Base-by-base conservation (phyloP, 371 early-diverging fungal genomes). In the Zopfochytrium polystomum region DNA sequence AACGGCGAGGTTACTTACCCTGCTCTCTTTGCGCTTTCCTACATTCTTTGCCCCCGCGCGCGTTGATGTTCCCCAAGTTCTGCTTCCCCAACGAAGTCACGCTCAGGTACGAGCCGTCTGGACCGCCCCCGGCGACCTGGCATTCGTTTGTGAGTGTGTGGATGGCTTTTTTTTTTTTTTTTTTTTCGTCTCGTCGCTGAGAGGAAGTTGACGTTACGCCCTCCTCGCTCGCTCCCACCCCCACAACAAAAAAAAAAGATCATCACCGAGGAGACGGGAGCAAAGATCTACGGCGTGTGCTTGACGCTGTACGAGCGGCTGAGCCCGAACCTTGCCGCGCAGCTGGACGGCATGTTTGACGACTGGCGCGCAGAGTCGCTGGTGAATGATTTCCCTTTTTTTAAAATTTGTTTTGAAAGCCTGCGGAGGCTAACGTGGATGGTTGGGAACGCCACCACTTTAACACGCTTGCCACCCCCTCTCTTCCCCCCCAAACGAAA, bases 51-150 rank as follows among this genome's bases (percentile, higher is more conserved):
- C n/a, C 29, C 59, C 20, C 43, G 34, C 35, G 9, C 57, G 26
- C 7, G 18, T 38, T 0, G 30, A 20, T n/a, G n/a, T n/a, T n/a
- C n/a, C n/a, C n/a, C n/a, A 60, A 90, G 90, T 90, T 90, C 74
- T 89, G 88, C 56, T 90, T 89, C 68, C 91, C 91, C 13, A 82
- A 78, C 65, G 85, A 87, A 49, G 66, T 90, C 1, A 65, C 73
- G 1, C 73, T 90, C 22, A 65, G 66, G 33, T 68, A 80, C 48
- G 78, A 75, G 22, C 74, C 79, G 5, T 63, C 50, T 29, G 74
- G 73, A 13, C 76, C 78, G 7, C 90, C 88, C 0, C 71, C 84
- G 23, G 82, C 83, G 34, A 84, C 80, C 2, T 76, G 69, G 29
- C 91, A 90, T 65, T 89, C 89, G 0, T 90, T 89, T 76, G 84